Base-by-base conservation (phyloP, 768 basidiomycete genomes). In the Boletus rubroflammeus region DNA sequence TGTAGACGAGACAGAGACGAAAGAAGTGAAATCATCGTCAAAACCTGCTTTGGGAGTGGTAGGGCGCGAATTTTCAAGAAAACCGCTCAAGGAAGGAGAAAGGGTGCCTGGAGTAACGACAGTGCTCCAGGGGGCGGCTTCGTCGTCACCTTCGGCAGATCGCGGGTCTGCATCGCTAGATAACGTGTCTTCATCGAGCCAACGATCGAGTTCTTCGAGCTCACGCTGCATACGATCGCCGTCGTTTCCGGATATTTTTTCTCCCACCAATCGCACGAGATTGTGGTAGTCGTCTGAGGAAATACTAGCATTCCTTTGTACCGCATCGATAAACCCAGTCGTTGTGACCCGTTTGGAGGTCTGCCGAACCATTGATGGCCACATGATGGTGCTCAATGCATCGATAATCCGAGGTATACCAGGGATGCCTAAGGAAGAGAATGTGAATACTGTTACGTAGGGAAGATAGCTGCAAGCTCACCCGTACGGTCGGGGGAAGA, bases 381-480 rank as follows among this genome's bases (percentile, higher is more conserved):
- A 93, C 85, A 93, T 90, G 62, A 93, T 82, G 1, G 91, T 91
- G 67, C 88, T 86, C 41, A 93, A 73, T 11, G 90, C 88, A 63
- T 91, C 89, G 19, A 89, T 61, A 8, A 91, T 83, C 25, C 91
- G 83, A 29, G 82, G 79, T 32, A 90, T 78, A 13, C 80, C 80
- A 15, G 66, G 79, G 48, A 82, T 75, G 17, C 72, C 83, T 82
- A 44, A 34, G 47, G 28, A 50, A 6, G 7, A 11, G 46, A 13
- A 43, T 29, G 15, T 58, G 51, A 58, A 49, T 28, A 14, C 32
- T 29, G 26, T 3, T 8, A 10, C 11, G 36, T 6, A 19, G 47
- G 3, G 11, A 28, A 21, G 36, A 38, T 26, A 44, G 13, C 1
- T 19, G 32, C 32, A 21, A 26, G 28, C 62, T 53, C 31, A 69